A percentile compares a stretch with the other conserved stretches of the same genome.
phyloP scores from a whole-genome alignment of 2,329 filamentous ascomycete species.

The Hypomyces perniciosus region DNA sequence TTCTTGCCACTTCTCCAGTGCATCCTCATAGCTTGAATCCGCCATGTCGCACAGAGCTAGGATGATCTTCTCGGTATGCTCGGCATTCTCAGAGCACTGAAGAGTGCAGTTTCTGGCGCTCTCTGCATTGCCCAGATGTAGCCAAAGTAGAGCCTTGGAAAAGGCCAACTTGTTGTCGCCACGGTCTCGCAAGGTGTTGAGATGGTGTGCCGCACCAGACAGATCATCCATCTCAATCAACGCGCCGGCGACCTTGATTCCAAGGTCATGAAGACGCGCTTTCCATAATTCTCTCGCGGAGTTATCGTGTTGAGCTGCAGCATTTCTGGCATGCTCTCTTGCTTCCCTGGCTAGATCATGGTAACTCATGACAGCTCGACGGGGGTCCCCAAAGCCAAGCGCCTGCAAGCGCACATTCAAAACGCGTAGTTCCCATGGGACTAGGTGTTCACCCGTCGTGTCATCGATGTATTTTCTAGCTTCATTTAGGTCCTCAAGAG shows the following conservation, averaged over 20 bases:
- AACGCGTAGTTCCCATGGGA: conserved; percentile 82
- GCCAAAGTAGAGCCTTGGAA: conserved; percentile 61
- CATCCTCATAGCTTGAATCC: conserved; percentile 63
- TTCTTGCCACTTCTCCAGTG: conserved; percentile 56
- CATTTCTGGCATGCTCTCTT: conserved; percentile 50
- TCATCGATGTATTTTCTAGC: conserved; percentile 50
- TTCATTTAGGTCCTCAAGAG: conserved; percentile 56
- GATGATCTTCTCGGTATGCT: conserved; percentile 45
- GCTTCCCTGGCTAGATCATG: conserved; percentile 83
- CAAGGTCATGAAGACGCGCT: conserved; percentile 65
- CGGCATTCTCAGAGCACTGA: conserved; percentile 21
- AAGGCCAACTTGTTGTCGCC: conserved; percentile 37
- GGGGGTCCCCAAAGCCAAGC: conserved; percentile 76
- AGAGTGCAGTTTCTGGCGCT: conserved; percentile 54
- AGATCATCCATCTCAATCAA: conserved; percentile 85
- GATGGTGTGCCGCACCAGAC: conserved; percentile 68
- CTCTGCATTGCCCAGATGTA: conserved; percentile 71
- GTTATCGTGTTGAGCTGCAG: conserved; percentile 39
- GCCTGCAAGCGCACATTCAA: conserved; percentile 79
- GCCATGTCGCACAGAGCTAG: conserved; percentile 70
- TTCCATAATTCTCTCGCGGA: conserved; percentile 63
- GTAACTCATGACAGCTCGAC: conserved; percentile 81
- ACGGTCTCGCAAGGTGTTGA: conserved; percentile 50
- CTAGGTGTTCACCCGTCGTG: conserved; percentile 54
- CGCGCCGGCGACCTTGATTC: conserved; percentile 58